phyloP scores from a whole-genome alignment of 345 rosid genomes.

The Arabis alpina region DNA sequence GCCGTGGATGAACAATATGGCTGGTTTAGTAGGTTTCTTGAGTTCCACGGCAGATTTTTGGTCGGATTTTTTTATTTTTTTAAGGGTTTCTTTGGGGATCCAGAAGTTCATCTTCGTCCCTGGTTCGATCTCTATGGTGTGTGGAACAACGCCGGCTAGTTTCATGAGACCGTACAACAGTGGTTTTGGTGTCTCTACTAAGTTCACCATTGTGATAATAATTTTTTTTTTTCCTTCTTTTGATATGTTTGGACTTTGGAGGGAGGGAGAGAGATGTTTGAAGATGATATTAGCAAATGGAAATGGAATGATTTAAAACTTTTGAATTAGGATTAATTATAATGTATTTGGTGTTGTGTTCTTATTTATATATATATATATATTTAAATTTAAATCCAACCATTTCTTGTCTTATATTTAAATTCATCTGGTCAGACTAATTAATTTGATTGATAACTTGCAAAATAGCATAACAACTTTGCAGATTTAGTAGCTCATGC shows the following conservation, averaged over 20 bases:
- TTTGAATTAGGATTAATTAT: conserved; percentile 4
- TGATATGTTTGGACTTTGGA: background rate
- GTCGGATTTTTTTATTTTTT: conserved; percentile 44
- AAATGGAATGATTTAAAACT: conserved; percentile 10
- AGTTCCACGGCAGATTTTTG: conserved; percentile 22
- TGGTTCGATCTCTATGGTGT: conserved; percentile 63
- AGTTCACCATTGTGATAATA: conserved; percentile 67
- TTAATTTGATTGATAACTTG: conserved; percentile 8
- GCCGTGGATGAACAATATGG: conserved; percentile 75
- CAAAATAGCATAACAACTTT: conserved; percentile 6
- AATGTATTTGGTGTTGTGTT: conserved; percentile 47
- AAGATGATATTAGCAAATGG: background rate
- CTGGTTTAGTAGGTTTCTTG: conserved; percentile 57
- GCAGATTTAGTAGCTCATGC: background rate
- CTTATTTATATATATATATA: too few relatives aligned
- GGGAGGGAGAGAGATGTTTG: background rate
- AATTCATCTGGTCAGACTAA: conserved; percentile 6
- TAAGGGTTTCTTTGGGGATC: conserved; percentile 73
- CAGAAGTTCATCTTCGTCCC: conserved; percentile 86
- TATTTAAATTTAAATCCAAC: too few relatives aligned
- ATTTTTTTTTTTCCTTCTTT: background rate
- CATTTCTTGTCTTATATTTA: conserved; percentile 9
- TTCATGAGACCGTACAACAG: conserved; percentile 69
- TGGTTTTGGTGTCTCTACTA: conserved; percentile 78
- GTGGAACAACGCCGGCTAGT: conserved; percentile 66